Base-by-base conservation (phyloP, 1,139 yeast species). In the Meyerozyma sp. region DNA sequence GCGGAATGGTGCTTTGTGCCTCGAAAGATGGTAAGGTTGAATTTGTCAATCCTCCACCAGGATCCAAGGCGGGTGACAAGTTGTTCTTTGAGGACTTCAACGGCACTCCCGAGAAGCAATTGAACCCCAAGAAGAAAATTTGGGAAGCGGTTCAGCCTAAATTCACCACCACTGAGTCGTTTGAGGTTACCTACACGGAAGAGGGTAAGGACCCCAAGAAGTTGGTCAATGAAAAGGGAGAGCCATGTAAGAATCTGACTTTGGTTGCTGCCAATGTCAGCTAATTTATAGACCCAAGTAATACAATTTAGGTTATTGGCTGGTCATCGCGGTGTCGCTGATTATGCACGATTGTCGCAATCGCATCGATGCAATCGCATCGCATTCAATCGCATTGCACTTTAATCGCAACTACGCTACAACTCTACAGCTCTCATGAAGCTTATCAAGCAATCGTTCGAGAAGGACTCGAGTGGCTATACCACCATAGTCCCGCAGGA, bases 1-100 rank as follows among this genome's bases (percentile, higher is more conserved):
- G 82, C 46, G 99, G 96, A 47, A 94, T 94, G 98, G 98, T 93
- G 41, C 77, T 93, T 56, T 93, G 98, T 76, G 98, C 96, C 30
- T 82, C 94, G 44, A 70, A 70, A 51, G 82, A 77, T 42, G 76
- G 74, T 39, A 63, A 56, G 8, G 96, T 93, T 45, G 98, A 94
- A 68, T 89, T 94, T 58, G 94, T 93, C 53, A 84, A 85, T 65
- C 98, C 98, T 47, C 99, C 99, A 52, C 81, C 80, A 36, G 96
- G 91, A n/a, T 80, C 96, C 40, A 79, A 88, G 70, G 82, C 98
- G 11, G 99, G 99, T 68, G 98, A 94, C 68, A 90, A 90, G 75
- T 78, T 93, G 52, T 90, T 88, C 78, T 93, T 94, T 59, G 96
- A 90, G 70, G 94, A 88, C 47, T 90, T 73, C 65, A 84, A 89